Evolutionary conservation across 306 rosid species (phyloP).

Genomic region (Biancaea sappan): DNA sequence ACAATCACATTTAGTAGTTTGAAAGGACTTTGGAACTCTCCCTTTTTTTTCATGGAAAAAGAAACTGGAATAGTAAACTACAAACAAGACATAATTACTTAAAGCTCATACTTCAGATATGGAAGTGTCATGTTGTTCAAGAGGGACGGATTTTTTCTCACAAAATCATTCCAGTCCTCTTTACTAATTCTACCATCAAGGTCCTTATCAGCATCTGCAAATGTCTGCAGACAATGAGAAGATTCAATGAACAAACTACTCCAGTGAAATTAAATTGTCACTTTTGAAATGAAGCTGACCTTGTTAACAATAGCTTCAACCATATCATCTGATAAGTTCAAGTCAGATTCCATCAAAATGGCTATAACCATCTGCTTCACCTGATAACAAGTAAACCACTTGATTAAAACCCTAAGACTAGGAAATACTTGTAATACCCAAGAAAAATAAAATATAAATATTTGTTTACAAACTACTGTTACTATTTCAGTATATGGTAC

Average conservation of each 20-base stretch:
- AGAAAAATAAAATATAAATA: too few species aligned
- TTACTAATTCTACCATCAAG: slow-evolving; percentile 74
- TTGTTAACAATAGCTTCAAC: slow-evolving; percentile 74
- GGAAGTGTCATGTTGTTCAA: slow-evolving; percentile 93
- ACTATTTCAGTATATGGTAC: too few species aligned
- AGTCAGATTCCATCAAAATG: slow-evolving; percentile 67
- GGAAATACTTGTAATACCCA: too few species aligned
- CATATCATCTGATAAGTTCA: slow-evolving; percentile 68
- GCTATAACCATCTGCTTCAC: slow-evolving; percentile 87
- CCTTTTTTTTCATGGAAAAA: background rate
- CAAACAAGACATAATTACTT: background rate
- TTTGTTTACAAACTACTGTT: too few species aligned
- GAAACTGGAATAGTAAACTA: background rate
- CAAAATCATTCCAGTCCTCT: slow-evolving; percentile 83
- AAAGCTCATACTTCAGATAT: slow-evolving; percentile 65
- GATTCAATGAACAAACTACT: background rate
- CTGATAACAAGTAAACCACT: slow-evolving; percentile 48
- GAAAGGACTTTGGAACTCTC: background rate
- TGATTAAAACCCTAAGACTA: background rate
- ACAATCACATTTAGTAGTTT: background rate
- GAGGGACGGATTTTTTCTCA: slow-evolving; percentile 53
- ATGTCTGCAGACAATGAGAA: slow-evolving; percentile 54
- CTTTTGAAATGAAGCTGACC: slow-evolving; percentile 37
- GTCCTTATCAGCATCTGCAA: slow-evolving; percentile 71
- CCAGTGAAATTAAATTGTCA: slow-evolving; percentile 8